Conservation (phyloP, 192 early-diverging fungal species). For the Rhizophagus sp. region DNA sequence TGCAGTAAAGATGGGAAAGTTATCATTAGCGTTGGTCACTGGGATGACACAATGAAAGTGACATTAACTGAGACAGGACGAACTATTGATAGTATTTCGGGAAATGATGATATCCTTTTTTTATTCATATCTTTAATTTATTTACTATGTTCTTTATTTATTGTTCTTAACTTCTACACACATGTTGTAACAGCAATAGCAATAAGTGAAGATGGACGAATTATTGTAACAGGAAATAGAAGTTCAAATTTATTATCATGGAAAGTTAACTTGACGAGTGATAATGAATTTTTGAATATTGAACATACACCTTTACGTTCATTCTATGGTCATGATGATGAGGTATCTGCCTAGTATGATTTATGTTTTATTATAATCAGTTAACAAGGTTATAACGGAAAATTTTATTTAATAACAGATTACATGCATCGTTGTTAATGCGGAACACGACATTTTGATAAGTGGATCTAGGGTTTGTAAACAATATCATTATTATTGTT, state of each 20-base stretch:
- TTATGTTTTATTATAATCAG: not conserved
- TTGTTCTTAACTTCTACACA: not conserved
- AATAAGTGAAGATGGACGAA: slow-evolving; percentile 30
- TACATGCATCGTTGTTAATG: slow-evolving; percentile 27
- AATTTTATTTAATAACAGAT: slow-evolving; percentile 13
- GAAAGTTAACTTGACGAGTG: slow-evolving; percentile 25
- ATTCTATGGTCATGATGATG: slow-evolving; percentile 33
- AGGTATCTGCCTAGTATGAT: not conserved
- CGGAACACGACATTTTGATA: slow-evolving; percentile 30
- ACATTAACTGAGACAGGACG: slow-evolving; percentile 22
- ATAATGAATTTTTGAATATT: slow-evolving; percentile 29
- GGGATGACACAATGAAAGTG: slow-evolving; percentile 28
- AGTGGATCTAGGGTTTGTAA: slow-evolving; percentile 26
- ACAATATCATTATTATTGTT: not conserved
- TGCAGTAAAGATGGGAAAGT: slow-evolving; percentile 32
- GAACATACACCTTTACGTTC: slow-evolving; percentile 6
- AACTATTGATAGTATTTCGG: slow-evolving; percentile 22
- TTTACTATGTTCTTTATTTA: not conserved
- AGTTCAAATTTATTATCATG: slow-evolving; percentile 26
- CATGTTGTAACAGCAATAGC: slow-evolving; percentile 22
- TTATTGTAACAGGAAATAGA: slow-evolving; percentile 14
- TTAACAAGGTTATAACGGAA: not conserved
- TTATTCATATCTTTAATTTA: not conserved
- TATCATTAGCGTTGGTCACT: slow-evolving; percentile 23
- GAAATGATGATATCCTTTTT: slow-evolving; percentile 29